Evolutionary conservation across 2,329 filamentous ascomycete genomes (phyloP).

Genomic region (Nannizziopsis barbatae): DNA sequence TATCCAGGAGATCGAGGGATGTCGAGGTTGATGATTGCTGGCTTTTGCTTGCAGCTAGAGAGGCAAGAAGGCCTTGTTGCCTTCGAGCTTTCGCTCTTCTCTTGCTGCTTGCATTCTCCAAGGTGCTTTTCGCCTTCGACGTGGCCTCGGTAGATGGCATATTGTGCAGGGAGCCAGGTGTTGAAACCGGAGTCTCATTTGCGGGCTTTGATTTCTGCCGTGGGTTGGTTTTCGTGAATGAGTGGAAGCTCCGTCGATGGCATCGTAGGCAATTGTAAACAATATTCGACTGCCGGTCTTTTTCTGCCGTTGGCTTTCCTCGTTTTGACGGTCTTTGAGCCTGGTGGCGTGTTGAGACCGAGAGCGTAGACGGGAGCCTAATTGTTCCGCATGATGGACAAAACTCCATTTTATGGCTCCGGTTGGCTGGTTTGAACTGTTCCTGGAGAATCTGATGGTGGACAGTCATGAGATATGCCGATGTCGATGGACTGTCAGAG

Average conservation of each 20-base stretch:
- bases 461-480: slow-evolving; percentile 30
- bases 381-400: slow-evolving; percentile 34
- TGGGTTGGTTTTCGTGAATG: slow-evolving; percentile 16
- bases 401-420: slow-evolving; percentile 24
- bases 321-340: slow-evolving; percentile 14
- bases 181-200: slow-evolving; percentile 7
- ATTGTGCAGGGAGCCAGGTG: slow-evolving; percentile 11
- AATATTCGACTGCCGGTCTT: slow-evolving; percentile 14
- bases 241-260: slow-evolving; percentile 25
- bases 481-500: slow-evolving; percentile 30
- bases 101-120: slow-evolving; percentile 41
- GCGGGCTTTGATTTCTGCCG: background rate
- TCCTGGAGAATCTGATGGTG: slow-evolving; percentile 30
- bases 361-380: slow-evolving; percentile 25
- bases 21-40: slow-evolving; percentile 28
- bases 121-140: slow-evolving; percentile 13
- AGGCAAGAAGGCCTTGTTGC: slow-evolving; percentile 43
- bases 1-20: slow-evolving; percentile 40
- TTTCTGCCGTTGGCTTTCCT: slow-evolving; percentile 6
- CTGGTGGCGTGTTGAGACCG: slow-evolving; percentile 20
- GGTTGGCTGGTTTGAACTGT: slow-evolving; percentile 25
- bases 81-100: slow-evolving; percentile 46
- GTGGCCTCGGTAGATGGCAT: background rate
- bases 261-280: slow-evolving; percentile 32
- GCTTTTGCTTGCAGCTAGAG: slow-evolving; percentile 37